phyloP scores from a whole-genome alignment of 352 stramenopile species.

The Globisporangium polare region DNA sequence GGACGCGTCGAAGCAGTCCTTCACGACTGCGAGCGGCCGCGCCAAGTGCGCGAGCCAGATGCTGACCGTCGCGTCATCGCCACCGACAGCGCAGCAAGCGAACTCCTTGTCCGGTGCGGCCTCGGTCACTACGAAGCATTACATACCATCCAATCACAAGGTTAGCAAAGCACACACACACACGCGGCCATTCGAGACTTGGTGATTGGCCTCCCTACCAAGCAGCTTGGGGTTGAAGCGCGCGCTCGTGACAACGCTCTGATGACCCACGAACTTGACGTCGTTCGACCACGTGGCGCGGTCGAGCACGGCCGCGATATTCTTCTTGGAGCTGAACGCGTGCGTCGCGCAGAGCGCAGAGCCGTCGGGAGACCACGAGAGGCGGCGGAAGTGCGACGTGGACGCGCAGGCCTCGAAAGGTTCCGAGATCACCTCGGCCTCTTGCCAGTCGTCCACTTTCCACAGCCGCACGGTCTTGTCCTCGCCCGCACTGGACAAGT shows the following conservation, averaged over 20 bases:
- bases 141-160: neutral
- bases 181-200: neutral
- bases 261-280: constrained; percentile 83
- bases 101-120: constrained; percentile 71
- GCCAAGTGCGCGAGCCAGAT: constrained; percentile 82
- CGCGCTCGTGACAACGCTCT: constrained; percentile 72
- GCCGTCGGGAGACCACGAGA: constrained; percentile 84
- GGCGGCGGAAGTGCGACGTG: constrained; percentile 77
- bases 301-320: constrained; percentile 76
- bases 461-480: constrained; percentile 86
- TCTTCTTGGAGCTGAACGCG: constrained; percentile 86
- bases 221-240: constrained; percentile 83
- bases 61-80: constrained; percentile 80
- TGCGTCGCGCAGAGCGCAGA: constrained; percentile 79
- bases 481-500: constrained; percentile 81
- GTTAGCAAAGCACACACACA: neutral
- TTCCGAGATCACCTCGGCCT: constrained; percentile 54
- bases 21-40: constrained; percentile 72
- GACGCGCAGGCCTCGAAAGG: constrained; percentile 77
- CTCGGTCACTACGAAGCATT: constrained; percentile 33
- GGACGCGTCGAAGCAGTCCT: constrained; percentile 80
- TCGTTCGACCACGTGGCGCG: constrained; percentile 78
- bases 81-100: constrained; percentile 78
- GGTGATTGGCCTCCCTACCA: constrained; percentile 16
- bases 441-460: constrained; percentile 78